Conservation (phyloP, 73 alveolate genomes). For the Stentor roeselii region DNA sequence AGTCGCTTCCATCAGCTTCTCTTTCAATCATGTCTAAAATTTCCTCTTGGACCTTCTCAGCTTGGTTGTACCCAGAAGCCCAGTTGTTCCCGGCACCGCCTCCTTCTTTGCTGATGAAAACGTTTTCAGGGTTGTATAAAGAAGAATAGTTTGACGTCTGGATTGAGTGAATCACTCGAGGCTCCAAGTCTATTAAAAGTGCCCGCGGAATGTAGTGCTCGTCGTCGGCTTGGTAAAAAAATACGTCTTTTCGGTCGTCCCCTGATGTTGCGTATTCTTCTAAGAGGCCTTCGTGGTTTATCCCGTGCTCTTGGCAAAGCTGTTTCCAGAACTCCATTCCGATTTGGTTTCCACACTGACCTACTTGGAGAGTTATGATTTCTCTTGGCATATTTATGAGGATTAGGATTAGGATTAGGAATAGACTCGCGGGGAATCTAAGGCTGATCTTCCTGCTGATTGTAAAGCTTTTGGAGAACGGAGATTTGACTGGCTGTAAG, state of each 20-base stretch:
- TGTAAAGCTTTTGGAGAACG: not conserved
- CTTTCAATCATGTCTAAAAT: constrained; percentile 98
- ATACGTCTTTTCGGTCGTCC: constrained; percentile 98
- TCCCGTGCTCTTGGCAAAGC: constrained; percentile 98
- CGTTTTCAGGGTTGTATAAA: constrained; percentile 98
- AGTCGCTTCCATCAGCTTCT: constrained; percentile 99
- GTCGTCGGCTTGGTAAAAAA: constrained; percentile 99
- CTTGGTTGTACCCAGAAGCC: constrained; percentile 97
- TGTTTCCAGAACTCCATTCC: constrained; percentile 99
- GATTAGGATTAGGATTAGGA: not conserved
- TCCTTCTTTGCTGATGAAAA: constrained; percentile 94
- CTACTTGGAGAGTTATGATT: constrained; percentile 98
- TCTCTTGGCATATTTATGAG: constrained; percentile 96
- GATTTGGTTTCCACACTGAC: constrained; percentile 99
- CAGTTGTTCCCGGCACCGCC: constrained; percentile 99
- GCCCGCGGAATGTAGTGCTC: constrained; percentile 99
- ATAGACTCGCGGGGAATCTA: not conserved
- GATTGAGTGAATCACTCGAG: constrained; percentile 80
- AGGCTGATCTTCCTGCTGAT: not conserved
- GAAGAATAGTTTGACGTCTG: constrained; percentile 77
- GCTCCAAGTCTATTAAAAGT: constrained; percentile 96
- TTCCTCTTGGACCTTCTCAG: constrained; percentile 94
- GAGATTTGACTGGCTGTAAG: not conserved
- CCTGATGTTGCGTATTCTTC: constrained; percentile 91
- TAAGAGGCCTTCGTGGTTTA: constrained; percentile 91